Percentiles rank a stretch among this genome's conserved stretches.
These are phyloP conservation scores for Panicum miliaceum DNA, from an alignment of 176 grass and related monocot species.

Conservation along the genomic window DNA sequence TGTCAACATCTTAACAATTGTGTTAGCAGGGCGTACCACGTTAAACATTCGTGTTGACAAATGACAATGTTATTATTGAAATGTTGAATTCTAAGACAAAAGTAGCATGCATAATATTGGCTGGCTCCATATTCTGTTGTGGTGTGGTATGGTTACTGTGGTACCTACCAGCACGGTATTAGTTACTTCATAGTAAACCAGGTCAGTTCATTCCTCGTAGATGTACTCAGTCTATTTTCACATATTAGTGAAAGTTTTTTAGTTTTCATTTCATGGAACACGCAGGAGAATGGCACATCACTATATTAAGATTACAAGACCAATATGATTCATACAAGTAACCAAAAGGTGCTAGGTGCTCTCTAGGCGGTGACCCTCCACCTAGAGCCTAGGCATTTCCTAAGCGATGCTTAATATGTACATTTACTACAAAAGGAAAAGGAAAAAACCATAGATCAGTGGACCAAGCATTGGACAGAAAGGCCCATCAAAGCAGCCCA, in stretches of 20 bases:
- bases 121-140: neutral
- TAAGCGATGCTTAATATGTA: too few species aligned
- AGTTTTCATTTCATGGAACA: too few species aligned
- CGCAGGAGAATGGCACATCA: too few species aligned
- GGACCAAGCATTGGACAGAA: too few species aligned
- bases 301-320: neutral
- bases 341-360: too few species aligned
- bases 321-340: neutral
- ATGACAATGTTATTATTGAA: neutral
- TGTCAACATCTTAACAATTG: neutral
- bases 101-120: neutral
- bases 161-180: neutral
- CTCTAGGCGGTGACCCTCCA: too few species aligned
- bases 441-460: too few species aligned
- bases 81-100: slow-evolving; percentile 17
- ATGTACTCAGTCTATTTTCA: neutral
- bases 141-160: neutral
- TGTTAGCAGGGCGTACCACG: neutral
- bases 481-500: too few species aligned
- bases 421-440: too few species aligned
- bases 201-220: neutral
- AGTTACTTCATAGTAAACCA: neutral
- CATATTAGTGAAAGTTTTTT: neutral
- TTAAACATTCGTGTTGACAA: slow-evolving; percentile 19
- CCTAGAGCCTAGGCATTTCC: too few species aligned